Conservation (phyloP, 768 basidiomycete species). For the Tricholoma saponaceum region DNA sequence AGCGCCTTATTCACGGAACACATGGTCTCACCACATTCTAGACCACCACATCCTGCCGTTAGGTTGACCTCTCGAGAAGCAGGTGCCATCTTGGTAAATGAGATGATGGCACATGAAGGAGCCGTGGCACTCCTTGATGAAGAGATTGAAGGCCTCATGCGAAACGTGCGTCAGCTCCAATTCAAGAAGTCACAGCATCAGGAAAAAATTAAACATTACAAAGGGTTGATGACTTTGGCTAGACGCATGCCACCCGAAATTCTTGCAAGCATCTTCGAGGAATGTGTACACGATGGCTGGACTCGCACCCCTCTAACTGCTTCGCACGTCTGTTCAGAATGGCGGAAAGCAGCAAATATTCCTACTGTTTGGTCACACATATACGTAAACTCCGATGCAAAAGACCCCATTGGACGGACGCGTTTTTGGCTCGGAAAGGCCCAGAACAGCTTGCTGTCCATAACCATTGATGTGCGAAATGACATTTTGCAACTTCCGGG, state of each 20-base stretch:
- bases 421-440: constrained; percentile 50
- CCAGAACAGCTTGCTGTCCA: constrained; percentile 35
- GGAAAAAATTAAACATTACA: constrained; percentile 38
- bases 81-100: constrained; percentile 6
- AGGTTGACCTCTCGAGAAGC: background rate
- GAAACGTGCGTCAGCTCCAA: constrained; percentile 37
- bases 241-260: constrained; percentile 53
- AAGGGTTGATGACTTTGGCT: constrained; percentile 50
- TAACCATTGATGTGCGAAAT: constrained; percentile 37
- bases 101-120: constrained; percentile 33
- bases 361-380: constrained; percentile 59
- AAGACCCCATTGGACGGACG: constrained; percentile 37
- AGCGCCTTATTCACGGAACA: background rate
- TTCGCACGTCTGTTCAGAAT: constrained; percentile 57
- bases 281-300: constrained; percentile 47
- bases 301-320: constrained; percentile 49
- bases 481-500: constrained; percentile 24
- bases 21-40: background rate
- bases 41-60: background rate
- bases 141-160: constrained; percentile 38
- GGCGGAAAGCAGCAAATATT: constrained; percentile 48
- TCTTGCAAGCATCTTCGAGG: constrained; percentile 49
- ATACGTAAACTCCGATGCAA: constrained; percentile 44
- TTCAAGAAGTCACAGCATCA: constrained; percentile 38
- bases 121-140: constrained; percentile 37